Evolutionary conservation across 176 grass and related monocot species (phyloP).

Genomic region (Lolium perenne): DNA sequence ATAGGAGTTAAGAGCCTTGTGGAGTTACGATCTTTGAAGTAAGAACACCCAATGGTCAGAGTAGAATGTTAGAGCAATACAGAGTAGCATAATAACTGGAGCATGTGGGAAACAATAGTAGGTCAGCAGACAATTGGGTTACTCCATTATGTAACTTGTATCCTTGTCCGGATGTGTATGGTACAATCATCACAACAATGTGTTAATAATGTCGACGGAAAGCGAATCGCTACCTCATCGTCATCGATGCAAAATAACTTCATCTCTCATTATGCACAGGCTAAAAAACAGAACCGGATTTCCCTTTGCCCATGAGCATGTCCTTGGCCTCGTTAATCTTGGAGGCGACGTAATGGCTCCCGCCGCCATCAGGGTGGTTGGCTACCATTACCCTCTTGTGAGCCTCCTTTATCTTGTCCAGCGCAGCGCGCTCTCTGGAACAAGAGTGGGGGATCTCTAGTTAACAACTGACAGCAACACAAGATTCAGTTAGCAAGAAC

Average conservation of each 20-base stretch:
- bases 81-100: background rate
- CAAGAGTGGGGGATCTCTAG: background rate
- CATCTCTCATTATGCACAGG: background rate
- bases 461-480: background rate
- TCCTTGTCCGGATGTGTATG: conserved; percentile 18
- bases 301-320: conserved; percentile 61
- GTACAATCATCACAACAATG: conserved; percentile 32
- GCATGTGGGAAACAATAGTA: background rate
- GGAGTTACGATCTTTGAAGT: background rate
- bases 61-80: background rate
- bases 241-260: background rate
- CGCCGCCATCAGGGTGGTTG: conserved; percentile 87
- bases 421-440: conserved; percentile 68
- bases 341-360: conserved; percentile 88
- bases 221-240: conserved; percentile 24
- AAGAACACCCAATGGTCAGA: background rate
- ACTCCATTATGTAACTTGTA: background rate
- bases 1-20: background rate
- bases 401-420: conserved; percentile 89
- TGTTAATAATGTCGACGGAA: conserved; percentile 11
- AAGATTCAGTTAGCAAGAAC: background rate
- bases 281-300: conserved; percentile 57
- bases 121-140: background rate
- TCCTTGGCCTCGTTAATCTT: conserved; percentile 97
- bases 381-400: conserved; percentile 91